A percentile compares a stretch with the other conserved stretches of the same genome.
phyloP scores from a whole-genome alignment of 2,329 filamentous ascomycete genomes.

The Sporothrix inflata region DNA sequence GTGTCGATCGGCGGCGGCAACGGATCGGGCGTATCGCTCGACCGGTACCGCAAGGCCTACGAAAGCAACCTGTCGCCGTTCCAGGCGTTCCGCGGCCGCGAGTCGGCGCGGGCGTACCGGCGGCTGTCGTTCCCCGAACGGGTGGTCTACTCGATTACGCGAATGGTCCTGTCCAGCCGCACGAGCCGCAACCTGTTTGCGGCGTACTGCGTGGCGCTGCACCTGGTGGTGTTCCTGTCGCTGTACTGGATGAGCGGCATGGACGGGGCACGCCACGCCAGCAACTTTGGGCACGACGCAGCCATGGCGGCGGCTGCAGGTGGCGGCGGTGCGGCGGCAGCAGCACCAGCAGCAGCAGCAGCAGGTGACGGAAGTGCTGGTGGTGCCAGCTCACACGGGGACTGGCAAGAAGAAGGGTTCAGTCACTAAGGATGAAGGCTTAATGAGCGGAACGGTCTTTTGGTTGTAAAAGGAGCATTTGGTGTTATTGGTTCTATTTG shows the following conservation, averaged over 20 bases:
- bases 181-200: slow-evolving; percentile 94
- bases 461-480: slow-evolving; percentile 6
- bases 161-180: slow-evolving; percentile 86
- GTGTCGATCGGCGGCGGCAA: slow-evolving; percentile 61
- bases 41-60: slow-evolving; percentile 89
- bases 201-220: slow-evolving; percentile 84
- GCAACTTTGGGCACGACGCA: slow-evolving; percentile 56
- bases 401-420: slow-evolving; percentile 69
- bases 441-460: background rate
- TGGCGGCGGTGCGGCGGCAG: slow-evolving; percentile 39
- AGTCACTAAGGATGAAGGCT: slow-evolving; percentile 40
- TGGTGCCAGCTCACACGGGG: slow-evolving; percentile 47
- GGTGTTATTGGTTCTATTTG: slow-evolving; percentile 22
- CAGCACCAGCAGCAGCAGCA: slow-evolving; percentile 41
- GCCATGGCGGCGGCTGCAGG: slow-evolving; percentile 48
- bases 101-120: slow-evolving; percentile 87
- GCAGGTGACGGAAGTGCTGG: slow-evolving; percentile 40
- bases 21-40: slow-evolving; percentile 68
- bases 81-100: slow-evolving; percentile 90
- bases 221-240: slow-evolving; percentile 83
- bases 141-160: slow-evolving; percentile 85
- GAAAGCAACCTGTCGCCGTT: slow-evolving; percentile 96
- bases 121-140: slow-evolving; percentile 92
- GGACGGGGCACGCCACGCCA: slow-evolving; percentile 65
- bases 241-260: slow-evolving; percentile 80